These are phyloP conservation scores for Geranomyces michiganensis DNA, from an alignment of 192 early-diverging fungal genomes.

Conservation along the genomic window DNA sequence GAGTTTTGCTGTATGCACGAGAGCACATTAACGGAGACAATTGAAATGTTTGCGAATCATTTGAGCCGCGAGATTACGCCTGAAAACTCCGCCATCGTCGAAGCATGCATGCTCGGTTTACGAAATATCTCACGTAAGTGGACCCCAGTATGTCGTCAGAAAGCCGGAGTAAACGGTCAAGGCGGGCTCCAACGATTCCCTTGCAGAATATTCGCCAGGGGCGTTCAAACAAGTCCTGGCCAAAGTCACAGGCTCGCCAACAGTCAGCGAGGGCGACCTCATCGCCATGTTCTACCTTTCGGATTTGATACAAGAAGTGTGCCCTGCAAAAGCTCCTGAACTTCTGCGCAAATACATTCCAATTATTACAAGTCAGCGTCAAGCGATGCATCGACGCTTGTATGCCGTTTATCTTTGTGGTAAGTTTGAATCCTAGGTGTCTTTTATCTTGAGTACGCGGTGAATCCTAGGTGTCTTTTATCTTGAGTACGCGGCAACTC, in stretches of 20 bases:
- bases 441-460: too few relatives aligned
- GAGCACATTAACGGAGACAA: slow-evolving; percentile 33
- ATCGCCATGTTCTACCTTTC: slow-evolving; percentile 55
- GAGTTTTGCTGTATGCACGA: slow-evolving; percentile 57
- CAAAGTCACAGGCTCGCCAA: slow-evolving; percentile 38
- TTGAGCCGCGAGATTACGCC: slow-evolving; percentile 51
- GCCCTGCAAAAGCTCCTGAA: slow-evolving; percentile 49
- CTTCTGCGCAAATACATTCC: slow-evolving; percentile 46
- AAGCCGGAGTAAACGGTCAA: background rate
- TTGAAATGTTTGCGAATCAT: slow-evolving; percentile 43
- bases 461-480: too few relatives aligned
- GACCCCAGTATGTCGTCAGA: background rate
- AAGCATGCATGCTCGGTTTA: slow-evolving; percentile 54
- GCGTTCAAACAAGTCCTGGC: slow-evolving; percentile 54
- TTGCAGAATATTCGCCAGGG: slow-evolving; percentile 48
- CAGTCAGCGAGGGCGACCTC: slow-evolving; percentile 56
- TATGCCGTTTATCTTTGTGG: slow-evolving; percentile 49
- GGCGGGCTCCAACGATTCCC: background rate
- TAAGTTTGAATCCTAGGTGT: slow-evolving; percentile 1
- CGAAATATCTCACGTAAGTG: slow-evolving; percentile 51
- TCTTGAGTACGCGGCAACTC: too few relatives aligned
- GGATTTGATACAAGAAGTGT: slow-evolving; percentile 50
- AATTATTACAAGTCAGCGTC: slow-evolving; percentile 50
- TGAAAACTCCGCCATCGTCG: slow-evolving; percentile 41
- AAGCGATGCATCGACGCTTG: slow-evolving; percentile 45